Conservation (phyloP, 2,329 filamentous ascomycete species). For the Apiospora malaysiana region DNA sequence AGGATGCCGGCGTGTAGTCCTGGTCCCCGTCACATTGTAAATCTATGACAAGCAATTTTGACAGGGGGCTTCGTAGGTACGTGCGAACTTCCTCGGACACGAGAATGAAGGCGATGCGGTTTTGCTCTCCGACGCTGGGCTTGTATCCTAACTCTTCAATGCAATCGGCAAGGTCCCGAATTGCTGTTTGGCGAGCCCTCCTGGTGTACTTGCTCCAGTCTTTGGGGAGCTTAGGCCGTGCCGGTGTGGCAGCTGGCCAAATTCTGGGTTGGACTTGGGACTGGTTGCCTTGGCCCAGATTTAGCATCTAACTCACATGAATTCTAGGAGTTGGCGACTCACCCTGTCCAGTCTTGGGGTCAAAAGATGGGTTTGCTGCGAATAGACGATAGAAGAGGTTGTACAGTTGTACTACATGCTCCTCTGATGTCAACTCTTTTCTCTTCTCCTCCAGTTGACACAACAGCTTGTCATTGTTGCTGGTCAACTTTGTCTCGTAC, state of each 20-base stretch:
- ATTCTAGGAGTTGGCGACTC: neutral
- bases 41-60: conserved; percentile 25
- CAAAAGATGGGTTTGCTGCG: conserved; percentile 24
- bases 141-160: conserved; percentile 21
- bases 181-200: neutral
- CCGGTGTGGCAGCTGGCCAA: neutral
- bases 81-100: conserved; percentile 24
- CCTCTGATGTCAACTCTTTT: neutral
- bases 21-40: conserved; percentile 20
- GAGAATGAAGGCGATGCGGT: conserved; percentile 26
- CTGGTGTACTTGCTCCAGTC: neutral
- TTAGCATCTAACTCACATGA: neutral
- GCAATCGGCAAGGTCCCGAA: conserved; percentile 23
- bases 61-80: conserved; percentile 21
- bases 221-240: neutral
- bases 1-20: conserved; percentile 19
- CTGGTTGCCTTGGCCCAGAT: neutral
- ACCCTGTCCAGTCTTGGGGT: conserved; percentile 26
- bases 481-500: neutral
- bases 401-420: conserved; percentile 17
- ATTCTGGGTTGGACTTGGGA: conserved; percentile 22
- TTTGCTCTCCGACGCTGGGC: conserved; percentile 24
- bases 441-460: neutral
- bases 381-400: conserved; percentile 26
- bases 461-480: conserved; percentile 1